A percentile compares a stretch with the other conserved stretches of the same genome.
These are phyloP conservation scores for Chalciporus pseudorubinellus DNA, from an alignment of 768 basidiomycete species.

Conservation along the genomic window DNA sequence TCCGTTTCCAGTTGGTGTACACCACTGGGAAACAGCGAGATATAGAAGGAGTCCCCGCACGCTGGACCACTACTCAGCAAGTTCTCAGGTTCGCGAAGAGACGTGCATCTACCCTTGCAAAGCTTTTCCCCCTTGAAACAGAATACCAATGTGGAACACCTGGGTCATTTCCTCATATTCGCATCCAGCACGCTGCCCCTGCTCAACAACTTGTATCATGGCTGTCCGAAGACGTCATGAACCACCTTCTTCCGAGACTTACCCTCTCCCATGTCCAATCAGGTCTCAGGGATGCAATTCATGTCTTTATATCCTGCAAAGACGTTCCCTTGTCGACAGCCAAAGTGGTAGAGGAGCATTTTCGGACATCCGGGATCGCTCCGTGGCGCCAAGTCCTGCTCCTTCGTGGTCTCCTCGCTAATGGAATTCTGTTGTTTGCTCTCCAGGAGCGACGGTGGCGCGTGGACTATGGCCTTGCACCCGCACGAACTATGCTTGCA, in stretches of 20 bases:
- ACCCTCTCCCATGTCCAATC: constrained; percentile 3
- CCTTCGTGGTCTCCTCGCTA: too few species aligned
- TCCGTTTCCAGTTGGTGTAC: constrained; percentile 33
- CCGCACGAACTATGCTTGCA: not conserved
- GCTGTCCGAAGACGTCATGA: constrained; percentile 9
- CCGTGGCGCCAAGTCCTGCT: too few species aligned
- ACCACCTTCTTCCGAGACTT: constrained; percentile 7
- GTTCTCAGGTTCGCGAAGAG: constrained; percentile 16
- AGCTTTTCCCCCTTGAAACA: not conserved
- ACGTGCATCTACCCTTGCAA: not conserved
- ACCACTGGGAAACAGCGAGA: constrained; percentile 20
- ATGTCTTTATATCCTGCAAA: constrained; percentile 13
- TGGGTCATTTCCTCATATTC: constrained; percentile 12
- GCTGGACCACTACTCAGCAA: constrained; percentile 29
- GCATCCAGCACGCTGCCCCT: constrained; percentile 1
- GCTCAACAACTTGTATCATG: constrained; percentile 1
- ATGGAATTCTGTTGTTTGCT: too few species aligned
- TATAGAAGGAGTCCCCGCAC: constrained; percentile 23
- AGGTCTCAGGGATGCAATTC: not conserved
- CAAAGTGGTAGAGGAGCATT: too few species aligned
- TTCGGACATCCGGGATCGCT: too few species aligned
- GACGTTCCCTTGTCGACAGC: not conserved
- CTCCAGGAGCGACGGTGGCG: too few species aligned
- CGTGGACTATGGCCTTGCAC: not conserved
- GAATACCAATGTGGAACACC: not conserved